These are phyloP conservation scores for Schizothecium vesticola DNA, from an alignment of 495 filamentous ascomycete species.

Conservation along the genomic window DNA sequence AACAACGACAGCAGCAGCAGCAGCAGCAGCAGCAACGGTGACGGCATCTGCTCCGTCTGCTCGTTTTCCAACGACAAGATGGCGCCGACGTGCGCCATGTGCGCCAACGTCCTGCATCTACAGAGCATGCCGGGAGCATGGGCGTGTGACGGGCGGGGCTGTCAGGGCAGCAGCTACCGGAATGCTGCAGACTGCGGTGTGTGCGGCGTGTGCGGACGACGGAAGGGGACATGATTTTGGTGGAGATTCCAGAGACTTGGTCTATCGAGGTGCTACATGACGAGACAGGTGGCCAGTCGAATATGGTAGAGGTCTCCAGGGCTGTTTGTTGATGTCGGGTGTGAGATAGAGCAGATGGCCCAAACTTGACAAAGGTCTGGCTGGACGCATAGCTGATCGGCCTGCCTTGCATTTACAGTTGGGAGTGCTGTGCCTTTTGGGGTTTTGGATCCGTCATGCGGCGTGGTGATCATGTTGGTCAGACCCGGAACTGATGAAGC, in stretches of 20 bases:
- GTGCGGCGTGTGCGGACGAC: constrained; percentile 61
- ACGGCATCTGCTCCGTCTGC: constrained; percentile 51
- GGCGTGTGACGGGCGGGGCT: constrained; percentile 52
- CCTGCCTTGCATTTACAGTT: background rate
- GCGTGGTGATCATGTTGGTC: background rate
- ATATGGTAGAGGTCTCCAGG: too few species aligned
- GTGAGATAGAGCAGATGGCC: background rate
- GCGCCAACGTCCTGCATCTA: constrained; percentile 58
- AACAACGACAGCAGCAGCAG: background rate
- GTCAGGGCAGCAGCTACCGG: constrained; percentile 49
- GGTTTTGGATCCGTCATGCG: background rate
- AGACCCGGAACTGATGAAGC: background rate
- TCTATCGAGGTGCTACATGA: background rate
- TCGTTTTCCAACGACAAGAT: constrained; percentile 51
- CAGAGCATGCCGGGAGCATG: constrained; percentile 47
- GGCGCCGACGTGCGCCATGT: constrained; percentile 55
- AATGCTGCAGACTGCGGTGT: constrained; percentile 60
- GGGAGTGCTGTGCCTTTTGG: background rate
- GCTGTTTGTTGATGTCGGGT: background rate
- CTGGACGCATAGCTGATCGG: background rate
- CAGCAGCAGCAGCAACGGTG: background rate
- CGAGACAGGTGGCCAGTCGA: background rate
- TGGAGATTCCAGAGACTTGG: background rate
- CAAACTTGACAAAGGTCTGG: background rate
- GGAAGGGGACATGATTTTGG: constrained; percentile 14